Conservation (phyloP, 805 yeast species). For the Wickerhamiella galacta region DNA sequence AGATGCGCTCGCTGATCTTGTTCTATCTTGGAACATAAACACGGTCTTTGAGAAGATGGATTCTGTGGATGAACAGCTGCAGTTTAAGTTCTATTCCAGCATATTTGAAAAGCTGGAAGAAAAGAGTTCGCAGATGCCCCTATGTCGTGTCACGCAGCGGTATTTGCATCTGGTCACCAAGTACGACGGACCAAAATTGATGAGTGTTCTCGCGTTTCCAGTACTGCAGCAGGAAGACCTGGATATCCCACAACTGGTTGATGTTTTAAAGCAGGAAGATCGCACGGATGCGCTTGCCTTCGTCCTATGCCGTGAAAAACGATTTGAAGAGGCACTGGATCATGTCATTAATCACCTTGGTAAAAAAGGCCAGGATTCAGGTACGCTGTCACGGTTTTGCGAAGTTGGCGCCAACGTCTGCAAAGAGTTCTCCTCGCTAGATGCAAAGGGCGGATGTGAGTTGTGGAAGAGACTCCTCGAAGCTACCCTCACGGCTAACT, state of each 20-base stretch:
- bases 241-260: slow-evolving; percentile 18
- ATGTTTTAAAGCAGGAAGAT: slow-evolving; percentile 12
- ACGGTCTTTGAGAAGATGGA: not conserved
- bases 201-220: slow-evolving; percentile 10
- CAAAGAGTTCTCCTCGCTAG: not conserved
- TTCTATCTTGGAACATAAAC: not conserved
- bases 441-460: not conserved
- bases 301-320: slow-evolving; percentile 13
- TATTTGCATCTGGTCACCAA: slow-evolving; percentile 8
- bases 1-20: not conserved
- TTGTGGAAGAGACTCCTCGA: not conserved
- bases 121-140: slow-evolving; percentile 7
- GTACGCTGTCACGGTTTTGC: not conserved
- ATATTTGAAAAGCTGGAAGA: slow-evolving; percentile 1
- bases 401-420: not conserved
- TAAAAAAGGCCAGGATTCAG: not conserved
- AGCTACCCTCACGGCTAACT: too few relatives aligned
- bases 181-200: slow-evolving; percentile 8
- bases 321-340: slow-evolving; percentile 25
- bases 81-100: slow-evolving; percentile 3
- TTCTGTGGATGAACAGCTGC: not conserved
- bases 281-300: slow-evolving; percentile 17
- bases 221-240: slow-evolving; percentile 19
- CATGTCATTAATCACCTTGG: slow-evolving; percentile 3
- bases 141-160: slow-evolving; percentile 1